A percentile compares a stretch with the other conserved stretches of the same genome.
Evolutionary conservation across 2,329 filamentous ascomycete species (phyloP).

Genomic region (Calonectria pseudoreteaudii): DNA sequence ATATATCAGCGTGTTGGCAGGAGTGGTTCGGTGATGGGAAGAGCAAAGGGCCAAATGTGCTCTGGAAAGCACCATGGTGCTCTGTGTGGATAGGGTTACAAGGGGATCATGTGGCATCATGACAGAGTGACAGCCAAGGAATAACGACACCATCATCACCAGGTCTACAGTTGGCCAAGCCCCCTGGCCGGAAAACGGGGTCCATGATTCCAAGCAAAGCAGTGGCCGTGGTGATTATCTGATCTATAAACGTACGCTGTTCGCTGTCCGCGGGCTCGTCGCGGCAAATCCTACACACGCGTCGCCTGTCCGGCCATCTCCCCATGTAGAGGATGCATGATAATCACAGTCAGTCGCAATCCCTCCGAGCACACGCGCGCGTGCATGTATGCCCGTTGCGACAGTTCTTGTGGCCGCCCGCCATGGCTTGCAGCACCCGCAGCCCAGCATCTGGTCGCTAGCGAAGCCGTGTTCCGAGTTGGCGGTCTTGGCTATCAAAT

Average conservation of each 20-base stretch:
- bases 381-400: neutral
- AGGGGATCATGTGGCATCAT: neutral
- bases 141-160: conserved; percentile 1
- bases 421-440: neutral
- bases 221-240: neutral
- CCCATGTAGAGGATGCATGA: neutral
- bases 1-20: neutral
- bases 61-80: neutral
- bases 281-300: neutral
- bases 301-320: neutral
- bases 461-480: neutral
- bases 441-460: neutral
- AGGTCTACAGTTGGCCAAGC: neutral
- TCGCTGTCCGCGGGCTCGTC: neutral
- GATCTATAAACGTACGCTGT: neutral
- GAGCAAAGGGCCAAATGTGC: neutral
- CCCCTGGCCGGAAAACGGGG: neutral
- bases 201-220: neutral
- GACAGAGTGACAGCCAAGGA: neutral
- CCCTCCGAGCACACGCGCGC: neutral
- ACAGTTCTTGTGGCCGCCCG: neutral
- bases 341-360: neutral
- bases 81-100: neutral
- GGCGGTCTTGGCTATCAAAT: neutral
- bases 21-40: conserved; percentile 4